phyloP scores from a whole-genome alignment of 768 basidiomycete species.

The Mycena olivaceomarginata region DNA sequence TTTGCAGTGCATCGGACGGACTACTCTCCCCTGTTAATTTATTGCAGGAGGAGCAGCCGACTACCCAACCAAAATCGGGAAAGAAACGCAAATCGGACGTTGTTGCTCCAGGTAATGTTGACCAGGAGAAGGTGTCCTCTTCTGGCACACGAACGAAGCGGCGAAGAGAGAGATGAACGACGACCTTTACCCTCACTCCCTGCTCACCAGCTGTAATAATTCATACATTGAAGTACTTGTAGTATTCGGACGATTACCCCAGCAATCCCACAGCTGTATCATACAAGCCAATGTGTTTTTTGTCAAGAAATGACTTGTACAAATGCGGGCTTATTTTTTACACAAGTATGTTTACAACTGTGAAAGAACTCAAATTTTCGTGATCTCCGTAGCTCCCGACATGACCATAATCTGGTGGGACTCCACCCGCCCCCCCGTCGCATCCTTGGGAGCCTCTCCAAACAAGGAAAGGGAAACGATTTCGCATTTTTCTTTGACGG shows the following conservation, averaged over 20 bases:
- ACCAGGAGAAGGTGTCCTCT: background rate
- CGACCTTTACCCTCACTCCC: background rate
- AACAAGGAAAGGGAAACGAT: slow-evolving; percentile 33
- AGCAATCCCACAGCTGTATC: slow-evolving; percentile 35
- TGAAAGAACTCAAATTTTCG: background rate
- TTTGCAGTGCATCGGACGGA: slow-evolving; percentile 42
- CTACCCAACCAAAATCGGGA: background rate
- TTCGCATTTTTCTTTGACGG: slow-evolving; percentile 45
- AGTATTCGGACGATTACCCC: too few relatives aligned
- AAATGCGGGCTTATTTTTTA: background rate
- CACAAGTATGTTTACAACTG: too few relatives aligned
- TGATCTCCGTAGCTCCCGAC: slow-evolving; percentile 7
- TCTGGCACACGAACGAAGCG: slow-evolving; percentile 34
- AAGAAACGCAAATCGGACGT: slow-evolving; percentile 40
- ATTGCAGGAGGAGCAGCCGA: slow-evolving; percentile 16
- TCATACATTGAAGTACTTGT: slow-evolving; percentile 36
- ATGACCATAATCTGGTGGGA: background rate
- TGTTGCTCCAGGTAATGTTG: background rate
- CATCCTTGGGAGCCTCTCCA: slow-evolving; percentile 28
- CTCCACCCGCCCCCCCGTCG: slow-evolving; percentile 19
- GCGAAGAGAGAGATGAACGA: slow-evolving; percentile 39
- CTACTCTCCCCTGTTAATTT: slow-evolving; percentile 30
- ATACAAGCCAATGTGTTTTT: slow-evolving; percentile 32
- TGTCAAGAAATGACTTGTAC: slow-evolving; percentile 18
- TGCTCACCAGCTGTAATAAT: slow-evolving; percentile 26